Conservation (phyloP, 2,329 filamentous ascomycete genomes). For the Pestalotiopsis sp. region DNA sequence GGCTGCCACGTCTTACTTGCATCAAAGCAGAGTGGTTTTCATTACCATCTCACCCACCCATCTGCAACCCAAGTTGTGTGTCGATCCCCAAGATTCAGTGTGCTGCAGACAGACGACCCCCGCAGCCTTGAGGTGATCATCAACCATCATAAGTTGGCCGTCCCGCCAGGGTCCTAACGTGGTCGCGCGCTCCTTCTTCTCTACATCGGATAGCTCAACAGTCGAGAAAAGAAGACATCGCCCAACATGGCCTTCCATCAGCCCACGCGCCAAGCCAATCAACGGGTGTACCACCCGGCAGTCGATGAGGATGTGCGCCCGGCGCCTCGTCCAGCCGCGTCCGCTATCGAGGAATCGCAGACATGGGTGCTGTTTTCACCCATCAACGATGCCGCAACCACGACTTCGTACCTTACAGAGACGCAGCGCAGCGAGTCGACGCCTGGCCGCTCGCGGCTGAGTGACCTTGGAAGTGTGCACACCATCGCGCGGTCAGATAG, state of each 20-base stretch:
- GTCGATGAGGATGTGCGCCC: slow-evolving; percentile 41
- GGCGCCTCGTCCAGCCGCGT: slow-evolving; percentile 33
- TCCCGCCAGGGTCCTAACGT: slow-evolving; percentile 4
- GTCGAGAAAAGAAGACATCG: background rate
- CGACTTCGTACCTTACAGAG: slow-evolving; percentile 70
- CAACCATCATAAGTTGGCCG: slow-evolving; percentile 3
- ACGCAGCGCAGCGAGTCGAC: slow-evolving; percentile 67
- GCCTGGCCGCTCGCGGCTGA: slow-evolving; percentile 71
- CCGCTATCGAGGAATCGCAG: slow-evolving; percentile 69
- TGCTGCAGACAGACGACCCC: background rate
- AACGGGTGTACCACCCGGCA: slow-evolving; percentile 46
- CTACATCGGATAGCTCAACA: background rate
- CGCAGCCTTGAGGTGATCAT: background rate
- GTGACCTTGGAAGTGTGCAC: slow-evolving; percentile 79
- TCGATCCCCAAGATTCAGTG: background rate
- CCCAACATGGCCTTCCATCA: slow-evolving; percentile 62
- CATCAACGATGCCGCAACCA: slow-evolving; percentile 59
- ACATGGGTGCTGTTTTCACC: slow-evolving; percentile 98
- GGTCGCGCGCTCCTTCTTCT: background rate
- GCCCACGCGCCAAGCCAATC: slow-evolving; percentile 54
- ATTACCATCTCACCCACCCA: background rate
- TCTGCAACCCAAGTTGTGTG: background rate
- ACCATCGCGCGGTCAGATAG: slow-evolving; percentile 65
- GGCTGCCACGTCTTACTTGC: background rate
- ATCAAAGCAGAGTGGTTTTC: background rate